Conservation (phyloP, 2,329 filamentous ascomycete species). For the Thelonectria discophora region DNA sequence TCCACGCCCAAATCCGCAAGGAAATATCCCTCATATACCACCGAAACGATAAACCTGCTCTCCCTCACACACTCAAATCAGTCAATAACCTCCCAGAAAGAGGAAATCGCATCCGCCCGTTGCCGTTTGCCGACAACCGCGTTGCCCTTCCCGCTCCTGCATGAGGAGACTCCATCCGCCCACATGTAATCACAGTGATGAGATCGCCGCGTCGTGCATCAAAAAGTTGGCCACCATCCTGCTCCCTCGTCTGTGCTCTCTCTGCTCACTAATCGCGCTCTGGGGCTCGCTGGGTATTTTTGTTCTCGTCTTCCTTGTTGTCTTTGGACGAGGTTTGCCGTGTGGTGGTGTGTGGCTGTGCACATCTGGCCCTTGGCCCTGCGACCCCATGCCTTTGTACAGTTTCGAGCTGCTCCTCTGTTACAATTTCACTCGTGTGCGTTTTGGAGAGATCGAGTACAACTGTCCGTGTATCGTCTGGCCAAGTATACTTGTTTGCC, state of each 20-base stretch:
- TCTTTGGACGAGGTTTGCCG: neutral
- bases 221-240: neutral
- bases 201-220: neutral
- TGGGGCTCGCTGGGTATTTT: constrained; percentile 1
- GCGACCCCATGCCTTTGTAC: neutral
- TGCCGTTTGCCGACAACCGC: neutral
- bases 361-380: constrained; percentile 10
- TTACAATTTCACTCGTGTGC: neutral
- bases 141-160: neutral
- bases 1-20: neutral
- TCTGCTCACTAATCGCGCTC: constrained; percentile 7
- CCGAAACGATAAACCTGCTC: neutral
- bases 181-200: constrained; percentile 2
- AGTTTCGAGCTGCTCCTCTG: neutral
- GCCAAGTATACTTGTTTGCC: neutral
- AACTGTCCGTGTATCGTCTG: constrained; percentile 1
- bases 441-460: neutral
- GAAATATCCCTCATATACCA: neutral
- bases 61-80: neutral
- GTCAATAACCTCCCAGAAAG: neutral
- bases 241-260: constrained; percentile 2
- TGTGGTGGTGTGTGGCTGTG: constrained; percentile 1
- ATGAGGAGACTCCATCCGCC: neutral
- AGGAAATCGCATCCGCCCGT: neutral
- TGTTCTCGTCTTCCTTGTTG: constrained; percentile 5